These are phyloP conservation scores for Mortierella sp. DNA, from an alignment of 371 early-diverging fungal genomes.

Conservation along the genomic window DNA sequence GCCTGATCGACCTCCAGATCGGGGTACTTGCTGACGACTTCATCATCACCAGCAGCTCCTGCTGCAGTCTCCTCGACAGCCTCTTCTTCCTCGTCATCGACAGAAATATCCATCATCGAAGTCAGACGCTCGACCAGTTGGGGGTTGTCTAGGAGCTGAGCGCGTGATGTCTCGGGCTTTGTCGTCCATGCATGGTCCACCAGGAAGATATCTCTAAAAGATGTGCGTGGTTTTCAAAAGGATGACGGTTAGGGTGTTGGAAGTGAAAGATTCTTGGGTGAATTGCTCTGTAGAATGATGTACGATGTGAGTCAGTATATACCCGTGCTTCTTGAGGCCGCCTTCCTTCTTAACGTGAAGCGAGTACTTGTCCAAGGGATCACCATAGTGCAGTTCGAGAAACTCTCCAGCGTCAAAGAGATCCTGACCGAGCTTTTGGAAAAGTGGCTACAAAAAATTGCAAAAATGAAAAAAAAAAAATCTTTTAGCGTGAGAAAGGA, in stretches of 20 bases:
- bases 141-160: constrained; percentile 66
- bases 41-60: constrained; percentile 15
- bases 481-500: constrained; percentile 12
- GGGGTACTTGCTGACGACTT: constrained; percentile 43
- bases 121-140: constrained; percentile 74
- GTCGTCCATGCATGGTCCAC: constrained; percentile 85
- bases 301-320: not conserved
- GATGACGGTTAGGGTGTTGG: not conserved
- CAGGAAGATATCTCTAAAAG: constrained; percentile 72
- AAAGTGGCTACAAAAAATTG: constrained; percentile 61
- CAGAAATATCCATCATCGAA: constrained; percentile 71
- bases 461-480: not conserved
- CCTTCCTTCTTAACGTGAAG: constrained; percentile 68
- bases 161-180: constrained; percentile 66
- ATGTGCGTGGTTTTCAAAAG: not conserved
- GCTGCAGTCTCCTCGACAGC: constrained; percentile 55
- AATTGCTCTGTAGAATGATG: too few species aligned
- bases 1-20: constrained; percentile 59
- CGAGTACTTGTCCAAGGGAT: constrained; percentile 66
- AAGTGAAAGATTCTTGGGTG: too few species aligned
- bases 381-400: constrained; percentile 70
- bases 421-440: constrained; percentile 72
- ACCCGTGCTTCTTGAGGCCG: constrained; percentile 68
- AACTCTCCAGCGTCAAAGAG: constrained; percentile 71
- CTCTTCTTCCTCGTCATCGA: constrained; percentile 59